Base-by-base conservation (phyloP, 345 rosid species). In the Salix exigua region DNA sequence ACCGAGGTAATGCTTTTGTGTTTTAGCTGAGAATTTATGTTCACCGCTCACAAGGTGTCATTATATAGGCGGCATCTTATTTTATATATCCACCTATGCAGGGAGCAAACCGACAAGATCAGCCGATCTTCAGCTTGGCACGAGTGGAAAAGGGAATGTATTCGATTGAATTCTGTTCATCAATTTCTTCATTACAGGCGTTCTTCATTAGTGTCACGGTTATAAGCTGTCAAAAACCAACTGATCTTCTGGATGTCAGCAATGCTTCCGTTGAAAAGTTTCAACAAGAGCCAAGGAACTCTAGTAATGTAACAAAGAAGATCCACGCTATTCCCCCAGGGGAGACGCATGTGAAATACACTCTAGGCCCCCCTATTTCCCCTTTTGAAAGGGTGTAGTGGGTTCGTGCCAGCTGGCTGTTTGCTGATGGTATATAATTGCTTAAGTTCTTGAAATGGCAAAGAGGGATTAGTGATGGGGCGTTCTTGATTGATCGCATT, bases 331-430 rank as follows among this genome's bases (percentile, higher is more conserved):
- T 16, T n/a, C 40, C 40, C 19, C 64, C 26, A 0, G 81, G 75
- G 48, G 73, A 83, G 72, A 63, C 81, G 55, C 85, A 90, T 48
- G 64, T 77, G 11, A 92, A 77, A 71, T 91, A 87, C 76, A 82
- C 91, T 68, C 85, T 94, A 30, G 77, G 82, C 83, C 97, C 97
- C 8, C 97, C 97, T 7, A 84, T 80, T 80, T 94, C 98, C 70
- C 97, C 98, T 1, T 89, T 90, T 5, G 97, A 94, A 70, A 89
- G 98, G 68, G 95, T 87, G 38, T 94, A 86, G 82, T 46, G 23
- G 51, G 48, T 48, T 65, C 70, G 2, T 40, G 61, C 31, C 70
- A 21, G 71, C 50, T 50, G 60, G 37, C 21, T 71, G 18, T 30
- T 75, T 82, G 12, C 35, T 70, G 66, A n/a, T 48, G 38, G 33